Evolutionary conservation across 805 yeast genomes (phyloP), one percentile per base, ranked within the genome.

Genomic region (Zygosaccharomyces siamensis): DNA sequence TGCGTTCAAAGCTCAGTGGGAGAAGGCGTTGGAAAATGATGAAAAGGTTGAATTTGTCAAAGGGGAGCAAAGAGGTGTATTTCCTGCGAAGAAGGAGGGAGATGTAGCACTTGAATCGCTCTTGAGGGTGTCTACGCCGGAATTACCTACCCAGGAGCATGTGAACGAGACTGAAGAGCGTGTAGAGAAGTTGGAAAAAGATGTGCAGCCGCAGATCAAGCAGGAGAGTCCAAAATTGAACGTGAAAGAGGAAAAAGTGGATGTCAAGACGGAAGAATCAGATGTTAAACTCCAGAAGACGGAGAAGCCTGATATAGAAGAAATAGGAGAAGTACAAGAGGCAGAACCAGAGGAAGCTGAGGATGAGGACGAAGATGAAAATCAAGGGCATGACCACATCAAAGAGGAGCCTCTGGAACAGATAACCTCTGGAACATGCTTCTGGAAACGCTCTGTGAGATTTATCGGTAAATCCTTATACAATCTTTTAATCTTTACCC

Each of bases 1-100:
- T 1, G 68, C 61, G 6, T 67, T 74, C 49, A 74, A 75, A 1
- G 59, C 72, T 23, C 67, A 68, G 32, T 57, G 72, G 44, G 65
- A 50, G 16, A 52, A 49, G n/a, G 59, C 61, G 0, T 39, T 53
- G 10, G 47, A 51, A 23, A 50, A 52, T 2, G 52, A 49, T 7
- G 44, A 20, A 1, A 26, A 30, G 18, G 20, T 20, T 5, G 37
- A 14, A 8, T 14, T n/a, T 8, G 37, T 33, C 5, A 33, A 33
- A 14, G 20, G 37, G 11, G 37, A 16, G 7, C 7, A 16, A 33
- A 3, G 4, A 14, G 21, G 16, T 16, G 20, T 14, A 14, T 14
- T 8, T 14, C 12, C 20, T 18, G 8, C 37, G 4, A 10, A 33
- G 3, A 7, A 7, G 12, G 21, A 33, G 8, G 20, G 10, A 33